Percentiles rank a stretch among this genome's conserved stretches.
Evolutionary conservation across 2,329 filamentous ascomycete genomes (phyloP).

Genomic region (Drechslera avenae): DNA sequence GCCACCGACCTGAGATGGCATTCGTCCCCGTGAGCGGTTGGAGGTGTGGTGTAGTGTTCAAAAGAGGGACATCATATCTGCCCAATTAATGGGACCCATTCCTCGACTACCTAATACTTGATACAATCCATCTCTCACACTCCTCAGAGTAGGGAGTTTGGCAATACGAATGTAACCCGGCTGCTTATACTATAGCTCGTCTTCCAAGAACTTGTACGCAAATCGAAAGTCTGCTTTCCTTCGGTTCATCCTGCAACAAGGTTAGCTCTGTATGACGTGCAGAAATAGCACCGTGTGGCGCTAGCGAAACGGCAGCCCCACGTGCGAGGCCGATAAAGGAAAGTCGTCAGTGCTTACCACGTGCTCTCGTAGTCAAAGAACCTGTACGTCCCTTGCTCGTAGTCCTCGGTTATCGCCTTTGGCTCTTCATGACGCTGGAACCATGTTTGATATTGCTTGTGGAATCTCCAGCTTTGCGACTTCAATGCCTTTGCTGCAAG

Average conservation of each 20-base stretch:
- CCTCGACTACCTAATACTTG: slow-evolving; percentile 44
- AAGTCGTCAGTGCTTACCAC: slow-evolving; percentile 64
- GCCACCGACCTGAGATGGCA: slow-evolving; percentile 3
- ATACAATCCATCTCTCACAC: slow-evolving; percentile 34
- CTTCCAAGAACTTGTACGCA: slow-evolving; percentile 95
- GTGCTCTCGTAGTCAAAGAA: slow-evolving; percentile 99
- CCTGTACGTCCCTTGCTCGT: slow-evolving; percentile 96
- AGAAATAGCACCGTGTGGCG: slow-evolving; percentile 8
- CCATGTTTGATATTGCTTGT: slow-evolving; percentile 99
- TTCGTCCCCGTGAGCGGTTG: slow-evolving; percentile 5
- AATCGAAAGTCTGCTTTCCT: slow-evolving; percentile 98
- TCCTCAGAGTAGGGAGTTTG: slow-evolving; percentile 7
- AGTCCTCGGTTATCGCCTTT: slow-evolving; percentile 98
- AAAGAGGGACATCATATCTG: slow-evolving; percentile 29
- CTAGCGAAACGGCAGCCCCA: slow-evolving; percentile 4
- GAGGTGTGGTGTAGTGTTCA: slow-evolving; percentile 3
- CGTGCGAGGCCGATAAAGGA: slow-evolving; percentile 4
- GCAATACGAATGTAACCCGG: slow-evolving; percentile 1
- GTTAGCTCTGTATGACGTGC: slow-evolving; percentile 32
- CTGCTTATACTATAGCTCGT: slow-evolving; percentile 74
- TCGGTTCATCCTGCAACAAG: slow-evolving; percentile 86
- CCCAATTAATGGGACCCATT: slow-evolving; percentile 27
- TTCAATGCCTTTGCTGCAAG: slow-evolving; percentile 96
- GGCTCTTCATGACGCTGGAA: slow-evolving; percentile 98
- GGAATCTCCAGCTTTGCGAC: slow-evolving; percentile 97